Evolutionary conservation across 148 eudicot genomes (phyloP).

Genomic region (Dianthus caryophyllus): DNA sequence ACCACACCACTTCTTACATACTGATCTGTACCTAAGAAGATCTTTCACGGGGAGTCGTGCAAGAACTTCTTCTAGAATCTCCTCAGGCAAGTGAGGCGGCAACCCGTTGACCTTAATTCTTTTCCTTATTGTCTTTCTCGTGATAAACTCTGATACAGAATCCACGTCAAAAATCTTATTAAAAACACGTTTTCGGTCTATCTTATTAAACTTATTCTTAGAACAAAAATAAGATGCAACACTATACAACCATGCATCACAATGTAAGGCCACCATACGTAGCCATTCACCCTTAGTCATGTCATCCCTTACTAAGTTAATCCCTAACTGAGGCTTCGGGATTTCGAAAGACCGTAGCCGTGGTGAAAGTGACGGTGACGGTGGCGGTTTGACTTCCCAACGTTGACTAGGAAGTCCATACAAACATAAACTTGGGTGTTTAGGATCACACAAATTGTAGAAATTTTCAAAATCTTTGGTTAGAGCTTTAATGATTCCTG

Average conservation of each 20-base stretch:
- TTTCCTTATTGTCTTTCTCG: background rate
- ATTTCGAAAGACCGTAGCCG: background rate
- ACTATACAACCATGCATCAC: conserved; percentile 21
- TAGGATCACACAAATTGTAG: conserved; percentile 18
- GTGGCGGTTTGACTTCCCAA: conserved; percentile 13
- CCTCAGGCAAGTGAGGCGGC: too few relatives aligned
- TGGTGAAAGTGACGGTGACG: too few relatives aligned
- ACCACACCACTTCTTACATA: conserved; percentile 14
- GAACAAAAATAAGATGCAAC: conserved; percentile 11
- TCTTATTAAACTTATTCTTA: conserved; percentile 17
- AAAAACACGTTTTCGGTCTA: conserved; percentile 20
- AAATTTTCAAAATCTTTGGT: conserved; percentile 20
- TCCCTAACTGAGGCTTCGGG: conserved; percentile 23
- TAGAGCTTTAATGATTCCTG: conserved; percentile 20
- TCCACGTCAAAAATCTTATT: background rate
- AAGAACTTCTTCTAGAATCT: conserved; percentile 11
- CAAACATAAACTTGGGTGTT: conserved; percentile 7
- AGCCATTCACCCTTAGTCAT: conserved; percentile 21
- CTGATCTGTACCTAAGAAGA: conserved; percentile 10
- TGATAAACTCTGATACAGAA: conserved; percentile 1
- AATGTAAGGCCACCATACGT: conserved; percentile 20
- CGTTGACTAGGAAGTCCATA: conserved; percentile 20
- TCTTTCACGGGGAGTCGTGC: conserved; percentile 10
- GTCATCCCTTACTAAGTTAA: conserved; percentile 13
- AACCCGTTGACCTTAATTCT: conserved; percentile 12